These are phyloP conservation scores for Polysphondylium violaceum DNA, from an alignment of 78 protist genomes.

Conservation along the genomic window DNA sequence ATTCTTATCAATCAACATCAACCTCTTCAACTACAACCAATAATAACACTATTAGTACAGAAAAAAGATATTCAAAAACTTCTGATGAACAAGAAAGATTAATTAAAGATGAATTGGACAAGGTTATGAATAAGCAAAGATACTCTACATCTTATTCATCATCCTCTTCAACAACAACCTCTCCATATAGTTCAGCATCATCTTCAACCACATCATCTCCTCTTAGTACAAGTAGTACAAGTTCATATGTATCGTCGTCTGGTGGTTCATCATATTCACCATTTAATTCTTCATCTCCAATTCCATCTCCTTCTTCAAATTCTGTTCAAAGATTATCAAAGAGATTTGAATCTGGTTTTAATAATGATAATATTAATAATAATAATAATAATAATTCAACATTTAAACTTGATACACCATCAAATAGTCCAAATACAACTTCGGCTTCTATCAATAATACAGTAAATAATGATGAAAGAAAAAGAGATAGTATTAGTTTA, in stretches of 20 bases:
- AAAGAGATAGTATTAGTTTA: not conserved
- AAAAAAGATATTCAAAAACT: conserved; percentile 64
- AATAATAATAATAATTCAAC: not conserved
- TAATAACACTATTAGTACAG: not conserved
- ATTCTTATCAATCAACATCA: too few relatives aligned
- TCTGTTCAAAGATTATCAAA: conserved; percentile 46
- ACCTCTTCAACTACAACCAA: not conserved
- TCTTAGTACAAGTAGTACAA: not conserved
- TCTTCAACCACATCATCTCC: not conserved
- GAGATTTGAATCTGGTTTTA: conserved; percentile 41
- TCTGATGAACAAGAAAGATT: conserved; percentile 58
- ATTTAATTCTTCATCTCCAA: not conserved
- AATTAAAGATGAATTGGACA: conserved; percentile 50
- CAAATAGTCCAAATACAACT: not conserved
- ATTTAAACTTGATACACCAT: not conserved
- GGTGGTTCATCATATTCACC: conserved; percentile 7
- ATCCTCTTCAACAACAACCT: not conserved
- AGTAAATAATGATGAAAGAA: not conserved
- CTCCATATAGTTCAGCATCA: not conserved
- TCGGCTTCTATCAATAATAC: not conserved
- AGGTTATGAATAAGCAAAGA: conserved; percentile 29
- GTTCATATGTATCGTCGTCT: not conserved
- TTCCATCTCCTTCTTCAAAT: conserved; percentile 3
- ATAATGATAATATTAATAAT: not conserved
- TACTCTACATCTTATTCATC: conserved; percentile 17